A percentile compares a stretch with the other conserved stretches of the same genome.
These are phyloP conservation scores for Lasiosphaeris hirsuta DNA, from an alignment of 495 filamentous ascomycete genomes.

Conservation along the genomic window DNA sequence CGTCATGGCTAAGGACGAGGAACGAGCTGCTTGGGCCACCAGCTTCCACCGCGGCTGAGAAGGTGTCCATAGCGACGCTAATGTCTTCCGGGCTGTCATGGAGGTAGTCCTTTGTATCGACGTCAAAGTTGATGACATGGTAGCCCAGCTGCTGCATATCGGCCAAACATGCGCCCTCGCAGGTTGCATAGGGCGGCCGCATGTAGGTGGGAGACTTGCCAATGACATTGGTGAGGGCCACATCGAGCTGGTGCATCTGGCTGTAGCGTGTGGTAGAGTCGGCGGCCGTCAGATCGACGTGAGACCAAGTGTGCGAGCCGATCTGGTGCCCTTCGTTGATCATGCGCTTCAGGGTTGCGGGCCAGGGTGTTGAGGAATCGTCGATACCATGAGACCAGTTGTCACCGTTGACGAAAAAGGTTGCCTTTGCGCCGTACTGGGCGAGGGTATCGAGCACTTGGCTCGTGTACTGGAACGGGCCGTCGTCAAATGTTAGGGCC, in stretches of 20 bases:
- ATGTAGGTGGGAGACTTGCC: constrained; percentile 43
- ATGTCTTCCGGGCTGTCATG: constrained; percentile 23
- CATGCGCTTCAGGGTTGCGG: constrained; percentile 29
- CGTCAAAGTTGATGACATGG: constrained; percentile 41
- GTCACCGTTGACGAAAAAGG: constrained; percentile 70
- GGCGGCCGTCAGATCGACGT: constrained; percentile 32
- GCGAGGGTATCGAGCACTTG: constrained; percentile 30
- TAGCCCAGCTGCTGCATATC: constrained; percentile 35
- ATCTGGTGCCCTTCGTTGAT: constrained; percentile 30
- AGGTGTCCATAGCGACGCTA: constrained; percentile 20
- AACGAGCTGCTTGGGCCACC: constrained; percentile 21
- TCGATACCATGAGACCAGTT: constrained; percentile 59
- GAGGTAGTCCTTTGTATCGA: constrained; percentile 44
- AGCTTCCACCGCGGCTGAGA: constrained; percentile 19
- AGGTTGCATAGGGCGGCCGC: constrained; percentile 41
- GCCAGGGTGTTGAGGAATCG: constrained; percentile 35
- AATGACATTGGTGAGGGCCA: constrained; percentile 26
- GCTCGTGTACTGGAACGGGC: constrained; percentile 37
- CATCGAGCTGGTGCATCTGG: constrained; percentile 33
- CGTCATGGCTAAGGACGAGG: constrained; percentile 39
- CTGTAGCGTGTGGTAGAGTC: constrained; percentile 10
- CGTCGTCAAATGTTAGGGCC: constrained; percentile 46
- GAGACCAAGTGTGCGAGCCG: constrained; percentile 37
- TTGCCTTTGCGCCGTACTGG: constrained; percentile 56
- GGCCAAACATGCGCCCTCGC: constrained; percentile 23